Percentiles rank a stretch among this genome's conserved stretches.
These are phyloP conservation scores for Scorias spongiosa DNA, from an alignment of 2,329 filamentous ascomycete species.

Conservation along the genomic window DNA sequence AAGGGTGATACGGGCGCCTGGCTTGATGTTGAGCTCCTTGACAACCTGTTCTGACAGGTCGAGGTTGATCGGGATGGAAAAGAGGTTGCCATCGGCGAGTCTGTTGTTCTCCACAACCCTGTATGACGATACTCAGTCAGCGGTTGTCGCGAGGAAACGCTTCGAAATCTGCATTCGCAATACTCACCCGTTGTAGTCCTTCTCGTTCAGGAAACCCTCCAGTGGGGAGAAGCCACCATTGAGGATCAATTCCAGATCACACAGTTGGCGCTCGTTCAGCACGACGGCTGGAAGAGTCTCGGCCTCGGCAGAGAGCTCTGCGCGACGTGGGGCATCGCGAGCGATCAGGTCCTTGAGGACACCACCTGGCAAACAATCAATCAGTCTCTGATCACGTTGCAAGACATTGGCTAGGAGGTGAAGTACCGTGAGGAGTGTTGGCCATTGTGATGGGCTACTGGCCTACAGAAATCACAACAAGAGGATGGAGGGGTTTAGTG, in stretches of 20 bases:
- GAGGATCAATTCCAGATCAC: constrained; percentile 92
- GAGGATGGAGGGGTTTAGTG: too few relatives aligned
- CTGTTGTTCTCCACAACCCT: constrained; percentile 83
- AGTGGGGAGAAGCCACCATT: constrained; percentile 96
- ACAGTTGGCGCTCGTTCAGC: constrained; percentile 86
- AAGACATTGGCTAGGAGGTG: too few relatives aligned
- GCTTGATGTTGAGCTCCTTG: constrained; percentile 57
- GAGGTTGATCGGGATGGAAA: constrained; percentile 93
- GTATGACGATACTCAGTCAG: constrained; percentile 1
- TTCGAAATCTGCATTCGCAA: not conserved
- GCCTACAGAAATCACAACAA: not conserved
- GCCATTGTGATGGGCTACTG: constrained; percentile 21
- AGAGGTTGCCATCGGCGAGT: constrained; percentile 75
- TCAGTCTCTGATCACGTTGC: too few relatives aligned
- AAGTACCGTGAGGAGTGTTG: constrained; percentile 35
- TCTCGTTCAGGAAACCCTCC: constrained; percentile 95
- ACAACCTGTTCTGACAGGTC: constrained; percentile 67
- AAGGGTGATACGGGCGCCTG: constrained; percentile 70
- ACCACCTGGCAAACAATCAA: constrained; percentile 42
- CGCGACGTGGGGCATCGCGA: constrained; percentile 71
- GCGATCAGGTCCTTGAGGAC: constrained; percentile 95
- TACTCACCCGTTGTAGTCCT: constrained; percentile 81
- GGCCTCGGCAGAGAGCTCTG: constrained; percentile 66
- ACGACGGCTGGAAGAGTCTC: constrained; percentile 73
- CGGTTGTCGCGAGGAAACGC: constrained; percentile 1